A percentile compares a stretch with the other conserved stretches of the same genome.
Evolutionary conservation across 1,284 basidiomycete species (phyloP).

Genomic region (Cryptococcus sp.): DNA sequence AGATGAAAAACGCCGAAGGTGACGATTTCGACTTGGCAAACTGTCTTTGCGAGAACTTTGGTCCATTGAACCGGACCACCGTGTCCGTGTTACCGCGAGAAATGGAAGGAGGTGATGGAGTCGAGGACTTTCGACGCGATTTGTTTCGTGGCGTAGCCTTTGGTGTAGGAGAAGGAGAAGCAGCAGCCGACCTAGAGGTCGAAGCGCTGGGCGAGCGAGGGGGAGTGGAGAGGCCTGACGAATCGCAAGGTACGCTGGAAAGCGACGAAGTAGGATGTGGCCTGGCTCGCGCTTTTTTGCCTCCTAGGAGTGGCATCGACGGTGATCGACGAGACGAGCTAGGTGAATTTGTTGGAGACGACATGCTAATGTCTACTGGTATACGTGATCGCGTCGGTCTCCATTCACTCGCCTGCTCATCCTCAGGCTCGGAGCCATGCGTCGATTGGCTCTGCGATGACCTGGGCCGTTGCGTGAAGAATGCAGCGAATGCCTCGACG

Average conservation of each 20-base stretch:
- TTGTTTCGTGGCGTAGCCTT: background rate
- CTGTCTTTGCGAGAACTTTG: slow-evolving; percentile 7
- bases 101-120: background rate
- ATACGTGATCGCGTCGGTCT: background rate
- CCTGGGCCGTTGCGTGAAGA: slow-evolving; percentile 10
- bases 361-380: slow-evolving; percentile 6
- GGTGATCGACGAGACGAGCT: slow-evolving; percentile 6
- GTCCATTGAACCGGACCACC: slow-evolving; percentile 2
- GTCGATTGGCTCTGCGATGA: too few species aligned
- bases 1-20: slow-evolving; percentile 10
- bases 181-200: background rate
- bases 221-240: background rate
- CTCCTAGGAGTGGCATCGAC: background rate
- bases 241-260: slow-evolving; percentile 5
- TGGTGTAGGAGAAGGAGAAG: background rate
- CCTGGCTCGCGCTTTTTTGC: slow-evolving; percentile 8
- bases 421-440: background rate
- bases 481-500: slow-evolving; percentile 15
- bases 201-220: slow-evolving; percentile 2
- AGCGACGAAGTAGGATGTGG: slow-evolving; percentile 13
- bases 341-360: background rate
- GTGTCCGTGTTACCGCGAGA: background rate
- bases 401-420: slow-evolving; percentile 9
- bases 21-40: slow-evolving; percentile 18
- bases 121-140: background rate